Evolutionary conservation across 2,329 filamentous ascomycete species (phyloP), one percentile per base, ranked within the genome.

Genomic region (Talaromyces sp.): DNA sequence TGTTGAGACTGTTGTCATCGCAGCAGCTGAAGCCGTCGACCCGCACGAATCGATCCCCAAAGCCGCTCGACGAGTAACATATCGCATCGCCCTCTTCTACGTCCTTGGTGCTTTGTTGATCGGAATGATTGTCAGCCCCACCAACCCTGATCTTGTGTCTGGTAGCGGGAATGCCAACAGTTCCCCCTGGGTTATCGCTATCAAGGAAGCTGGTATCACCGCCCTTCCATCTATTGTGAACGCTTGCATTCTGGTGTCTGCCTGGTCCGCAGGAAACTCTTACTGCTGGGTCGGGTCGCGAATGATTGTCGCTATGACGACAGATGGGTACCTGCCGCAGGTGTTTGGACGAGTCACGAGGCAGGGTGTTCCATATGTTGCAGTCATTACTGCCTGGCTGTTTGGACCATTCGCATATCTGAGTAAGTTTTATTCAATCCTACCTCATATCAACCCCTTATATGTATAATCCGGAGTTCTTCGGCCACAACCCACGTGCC

Each of bases 301-400:
- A 39, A 64, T 64, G 57, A 64, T 64, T 54, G 63, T 64, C 9
- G 63, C 63, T 7, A 64, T 89, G 62, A 86, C 87, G 0, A 80
- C 87, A 15, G 86, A 88, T 73, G 77, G 79, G 22, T 86, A 88
- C 67, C 84, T 87, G 0, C 86, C 86, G 0, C 78, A 80, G 52
- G 70, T 88, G 68, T 87, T 88, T 70, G 77, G 85, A 56, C 79
- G 83, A 27, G 84, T 83, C 1, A 83, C 78, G 25, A 75, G 77
- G 25, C 82, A 80, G 70, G 84, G 85, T 49, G 81, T 83, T 0
- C 87, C 88, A 1, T 89, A 87, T 67, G 78, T 84, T 25, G 76
- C 77, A 8, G 86, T 88, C 71, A 84, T 86, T 77, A 79, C 84
- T 47, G 80, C 87, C 27, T 84, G 77, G 72, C 70, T 79, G 3